Percentiles rank a stretch among this genome's conserved stretches.
Evolutionary conservation across 2,329 filamentous ascomycete genomes (phyloP).

Genomic region (Waltergamsia citrina): DNA sequence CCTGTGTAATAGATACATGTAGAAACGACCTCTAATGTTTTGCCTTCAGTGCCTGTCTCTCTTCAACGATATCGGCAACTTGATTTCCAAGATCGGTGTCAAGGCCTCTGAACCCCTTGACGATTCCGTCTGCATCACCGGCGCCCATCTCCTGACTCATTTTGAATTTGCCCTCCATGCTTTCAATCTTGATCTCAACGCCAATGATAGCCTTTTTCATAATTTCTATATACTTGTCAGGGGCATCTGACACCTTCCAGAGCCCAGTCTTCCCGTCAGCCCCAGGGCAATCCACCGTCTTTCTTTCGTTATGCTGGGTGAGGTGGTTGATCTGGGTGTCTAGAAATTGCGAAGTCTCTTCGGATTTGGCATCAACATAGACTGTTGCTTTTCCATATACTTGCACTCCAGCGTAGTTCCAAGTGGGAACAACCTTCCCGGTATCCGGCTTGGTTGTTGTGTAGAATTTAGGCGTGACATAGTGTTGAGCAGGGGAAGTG

Average conservation of each 20-base stretch:
- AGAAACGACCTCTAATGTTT: no score
- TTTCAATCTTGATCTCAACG: slow-evolving; percentile 46
- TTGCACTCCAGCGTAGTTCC: slow-evolving; percentile 60
- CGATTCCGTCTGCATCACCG: slow-evolving; percentile 46
- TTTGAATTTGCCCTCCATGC: slow-evolving; percentile 54
- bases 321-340: slow-evolving; percentile 42
- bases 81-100: slow-evolving; percentile 16
- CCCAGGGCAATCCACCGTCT: slow-evolving; percentile 45
- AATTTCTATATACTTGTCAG: slow-evolving; percentile 43
- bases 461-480: slow-evolving; percentile 63
- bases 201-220: slow-evolving; percentile 51
- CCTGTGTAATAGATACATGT: no score
- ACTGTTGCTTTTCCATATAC: slow-evolving; percentile 49
- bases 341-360: slow-evolving; percentile 37
- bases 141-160: slow-evolving; percentile 52
- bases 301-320: slow-evolving; percentile 36
- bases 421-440: slow-evolving; percentile 61
- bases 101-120: slow-evolving; percentile 40
- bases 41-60: slow-evolving; percentile 17
- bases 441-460: slow-evolving; percentile 52
- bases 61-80: slow-evolving; percentile 21
- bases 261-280: slow-evolving; percentile 19
- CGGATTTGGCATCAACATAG: slow-evolving; percentile 36
- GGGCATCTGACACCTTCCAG: slow-evolving; percentile 52
- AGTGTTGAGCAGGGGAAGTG: slow-evolving; percentile 47